Percentiles rank a stretch among this genome's conserved stretches.
Evolutionary conservation across 352 stramenopile genomes (phyloP).

Genomic region (Globisporangium paddicum): DNA sequence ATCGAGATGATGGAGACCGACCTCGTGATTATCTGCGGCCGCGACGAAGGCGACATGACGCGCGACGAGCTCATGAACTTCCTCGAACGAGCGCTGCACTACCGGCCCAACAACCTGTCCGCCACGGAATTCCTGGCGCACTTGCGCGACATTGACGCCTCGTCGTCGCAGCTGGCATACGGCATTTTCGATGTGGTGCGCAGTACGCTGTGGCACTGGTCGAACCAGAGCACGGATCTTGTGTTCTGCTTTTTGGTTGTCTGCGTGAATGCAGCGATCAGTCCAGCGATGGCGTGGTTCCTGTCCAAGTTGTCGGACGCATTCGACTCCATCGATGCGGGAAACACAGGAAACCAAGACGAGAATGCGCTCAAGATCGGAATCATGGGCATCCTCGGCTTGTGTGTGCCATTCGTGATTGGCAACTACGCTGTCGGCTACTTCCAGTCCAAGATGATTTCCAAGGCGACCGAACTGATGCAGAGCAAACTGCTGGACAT

Average conservation of each 20-base stretch:
- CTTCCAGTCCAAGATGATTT: constrained; percentile 91
- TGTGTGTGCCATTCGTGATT: constrained; percentile 82
- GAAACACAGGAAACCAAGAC: constrained; percentile 21
- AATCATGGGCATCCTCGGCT: constrained; percentile 65
- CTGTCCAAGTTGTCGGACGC: constrained; percentile 65
- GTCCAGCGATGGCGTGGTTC: constrained; percentile 74
- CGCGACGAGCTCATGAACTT: constrained; percentile 86
- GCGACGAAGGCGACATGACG: constrained; percentile 83
- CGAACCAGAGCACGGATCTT: constrained; percentile 70
- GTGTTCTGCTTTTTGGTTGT: constrained; percentile 76
- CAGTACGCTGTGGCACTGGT: constrained; percentile 82
- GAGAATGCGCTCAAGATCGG: constrained; percentile 56
- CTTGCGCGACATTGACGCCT: constrained; percentile 81
- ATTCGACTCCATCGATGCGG: constrained; percentile 47
- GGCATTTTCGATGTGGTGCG: constrained; percentile 71
- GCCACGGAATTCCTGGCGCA: constrained; percentile 81
- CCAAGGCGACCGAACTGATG: constrained; percentile 78
- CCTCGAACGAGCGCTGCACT: constrained; percentile 71
- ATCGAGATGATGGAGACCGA: constrained; percentile 91
- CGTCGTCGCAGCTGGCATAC: constrained; percentile 69
- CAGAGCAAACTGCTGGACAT: constrained; percentile 71
- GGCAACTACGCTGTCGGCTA: constrained; percentile 85
- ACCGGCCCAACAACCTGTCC: constrained; percentile 66
- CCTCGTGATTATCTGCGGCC: constrained; percentile 82
- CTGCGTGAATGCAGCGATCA: constrained; percentile 81